phyloP scores from a whole-genome alignment of 441 rosid genomes.

The Mallotus japonicus region DNA sequence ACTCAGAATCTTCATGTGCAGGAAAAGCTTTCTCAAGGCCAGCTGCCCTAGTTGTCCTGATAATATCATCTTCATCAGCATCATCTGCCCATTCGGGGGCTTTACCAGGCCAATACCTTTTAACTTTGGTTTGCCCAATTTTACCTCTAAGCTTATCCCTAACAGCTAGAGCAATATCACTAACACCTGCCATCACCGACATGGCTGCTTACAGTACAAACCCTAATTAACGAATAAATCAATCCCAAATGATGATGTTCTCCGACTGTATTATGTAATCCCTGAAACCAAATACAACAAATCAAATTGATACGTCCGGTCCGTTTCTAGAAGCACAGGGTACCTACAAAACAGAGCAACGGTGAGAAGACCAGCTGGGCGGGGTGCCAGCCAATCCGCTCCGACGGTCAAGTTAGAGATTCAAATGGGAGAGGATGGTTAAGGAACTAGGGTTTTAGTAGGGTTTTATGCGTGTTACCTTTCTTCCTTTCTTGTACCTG shows the following conservation, averaged over 20 bases:
- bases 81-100: slow-evolving; percentile 93
- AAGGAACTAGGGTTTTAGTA: too few relatives aligned
- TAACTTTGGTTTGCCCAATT: slow-evolving; percentile 79
- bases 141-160: slow-evolving; percentile 77
- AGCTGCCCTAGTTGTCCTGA: slow-evolving; percentile 52
- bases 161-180: slow-evolving; percentile 50
- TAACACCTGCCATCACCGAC: slow-evolving; percentile 89
- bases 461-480: too few relatives aligned
- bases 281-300: not conserved
- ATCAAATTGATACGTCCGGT: too few relatives aligned
- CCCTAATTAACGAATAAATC: not conserved
- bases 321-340: too few relatives aligned
- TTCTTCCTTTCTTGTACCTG: too few relatives aligned
- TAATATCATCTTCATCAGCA: slow-evolving; percentile 68
- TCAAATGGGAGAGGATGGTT: too few relatives aligned
- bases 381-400: too few relatives aligned
- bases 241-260: not conserved
- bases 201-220: slow-evolving; percentile 23
- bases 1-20: slow-evolving; percentile 39
- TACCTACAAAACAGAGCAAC: too few relatives aligned
- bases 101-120: slow-evolving; percentile 91
- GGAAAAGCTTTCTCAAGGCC: slow-evolving; percentile 70
- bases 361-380: too few relatives aligned
- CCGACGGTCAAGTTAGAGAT: too few relatives aligned
- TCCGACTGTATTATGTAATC: not conserved